A percentile compares a stretch with the other conserved stretches of the same genome.
phyloP scores from a whole-genome alignment of 805 yeast species.

The Kluyveromyces siamensis region DNA sequence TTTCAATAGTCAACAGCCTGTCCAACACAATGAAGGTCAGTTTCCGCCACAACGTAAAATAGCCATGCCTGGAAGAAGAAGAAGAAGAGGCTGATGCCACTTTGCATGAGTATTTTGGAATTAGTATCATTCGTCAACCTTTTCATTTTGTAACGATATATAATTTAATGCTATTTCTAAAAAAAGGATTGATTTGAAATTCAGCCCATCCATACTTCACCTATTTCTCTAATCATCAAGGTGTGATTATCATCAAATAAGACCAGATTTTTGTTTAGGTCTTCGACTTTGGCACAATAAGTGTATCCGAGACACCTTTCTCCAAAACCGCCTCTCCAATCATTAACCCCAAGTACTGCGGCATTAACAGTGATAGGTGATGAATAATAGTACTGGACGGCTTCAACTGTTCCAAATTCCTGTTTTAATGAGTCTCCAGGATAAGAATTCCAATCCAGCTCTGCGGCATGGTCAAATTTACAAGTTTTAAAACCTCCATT shows the following conservation, averaged over 20 bases:
- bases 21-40: neutral
- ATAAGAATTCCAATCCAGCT: neutral
- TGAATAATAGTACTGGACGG: neutral
- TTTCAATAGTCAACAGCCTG: conserved; percentile 1
- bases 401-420: neutral
- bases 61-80: conserved; percentile 6
- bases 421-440: neutral
- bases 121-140: no score
- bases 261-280: neutral
- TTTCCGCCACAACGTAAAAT: conserved; percentile 3
- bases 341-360: neutral
- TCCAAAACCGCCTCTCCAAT: conserved; percentile 2
- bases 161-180: neutral
- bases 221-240: neutral
- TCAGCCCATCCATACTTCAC: conserved; percentile 1
- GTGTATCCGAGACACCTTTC: conserved; percentile 3
- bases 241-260: neutral
- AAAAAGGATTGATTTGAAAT: neutral
- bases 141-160: neutral
- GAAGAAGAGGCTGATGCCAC: neutral
- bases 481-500: conserved; percentile 27
- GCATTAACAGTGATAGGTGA: neutral
- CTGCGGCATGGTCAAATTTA: conserved; percentile 5
- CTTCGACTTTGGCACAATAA: conserved; percentile 1
- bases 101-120: neutral